phyloP scores from a whole-genome alignment of 495 filamentous ascomycete species.

The Massariosphaeria phaeospora region DNA sequence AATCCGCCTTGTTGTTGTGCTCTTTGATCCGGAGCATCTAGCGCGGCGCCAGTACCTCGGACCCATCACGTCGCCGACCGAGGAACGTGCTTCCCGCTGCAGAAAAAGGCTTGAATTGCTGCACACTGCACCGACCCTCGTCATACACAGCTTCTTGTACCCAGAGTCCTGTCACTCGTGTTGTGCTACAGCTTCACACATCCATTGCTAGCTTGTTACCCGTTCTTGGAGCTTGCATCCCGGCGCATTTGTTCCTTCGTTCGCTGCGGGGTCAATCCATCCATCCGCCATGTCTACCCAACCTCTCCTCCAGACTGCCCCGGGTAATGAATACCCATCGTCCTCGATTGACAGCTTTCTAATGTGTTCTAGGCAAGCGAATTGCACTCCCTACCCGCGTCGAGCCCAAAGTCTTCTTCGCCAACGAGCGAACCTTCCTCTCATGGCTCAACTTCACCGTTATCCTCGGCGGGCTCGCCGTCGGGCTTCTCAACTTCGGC shows the following conservation, averaged over 20 bases:
- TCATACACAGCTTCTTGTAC: too few relatives aligned
- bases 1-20: too few relatives aligned
- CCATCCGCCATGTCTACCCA: slow-evolving; percentile 71
- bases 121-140: too few relatives aligned
- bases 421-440: slow-evolving; percentile 97
- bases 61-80: too few relatives aligned
- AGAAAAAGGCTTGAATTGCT: too few relatives aligned
- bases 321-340: slow-evolving; percentile 49
- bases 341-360: slow-evolving; percentile 13
- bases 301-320: slow-evolving; percentile 86
- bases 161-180: too few relatives aligned
- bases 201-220: not conserved
- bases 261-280: not conserved
- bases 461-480: slow-evolving; percentile 89
- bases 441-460: slow-evolving; percentile 99
- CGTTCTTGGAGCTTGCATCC: not conserved
- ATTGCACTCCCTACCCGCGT: slow-evolving; percentile 97
- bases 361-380: slow-evolving; percentile 69
- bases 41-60: too few relatives aligned
- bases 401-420: slow-evolving; percentile 99
- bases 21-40: too few relatives aligned
- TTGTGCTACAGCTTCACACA: not conserved
- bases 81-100: too few relatives aligned
- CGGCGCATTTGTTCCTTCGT: not conserved
- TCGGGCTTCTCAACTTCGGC: slow-evolving; percentile 97